These are phyloP conservation scores for Rhizopogon rudus DNA, from an alignment of 768 basidiomycete genomes.

Conservation along the genomic window DNA sequence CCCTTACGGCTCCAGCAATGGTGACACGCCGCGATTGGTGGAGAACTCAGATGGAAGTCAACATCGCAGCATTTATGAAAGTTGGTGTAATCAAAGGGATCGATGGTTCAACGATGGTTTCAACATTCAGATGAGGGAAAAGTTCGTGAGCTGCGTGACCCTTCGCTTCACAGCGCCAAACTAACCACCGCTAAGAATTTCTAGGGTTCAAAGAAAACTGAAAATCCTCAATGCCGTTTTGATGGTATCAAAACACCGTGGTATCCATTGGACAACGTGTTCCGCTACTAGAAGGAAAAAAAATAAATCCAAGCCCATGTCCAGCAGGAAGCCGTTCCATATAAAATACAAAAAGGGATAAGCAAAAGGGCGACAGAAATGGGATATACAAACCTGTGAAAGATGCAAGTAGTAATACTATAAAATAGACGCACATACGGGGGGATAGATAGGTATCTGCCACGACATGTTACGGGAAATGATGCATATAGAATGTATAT, in stretches of 20 bases:
- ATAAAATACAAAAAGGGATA: slow-evolving; percentile 5
- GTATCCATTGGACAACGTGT: not conserved
- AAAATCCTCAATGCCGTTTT: too few relatives aligned
- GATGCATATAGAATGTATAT: slow-evolving; percentile 11
- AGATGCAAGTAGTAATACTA: slow-evolving; percentile 4
- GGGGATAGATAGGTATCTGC: slow-evolving; percentile 3
- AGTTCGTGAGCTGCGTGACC: too few relatives aligned
- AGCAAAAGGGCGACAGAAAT: not conserved
- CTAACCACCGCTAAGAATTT: too few relatives aligned
- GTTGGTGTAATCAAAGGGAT: too few relatives aligned
- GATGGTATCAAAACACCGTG: not conserved
- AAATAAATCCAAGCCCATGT: slow-evolving; percentile 5
- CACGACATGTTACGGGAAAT: slow-evolving; percentile 7
- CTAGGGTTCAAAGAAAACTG: not conserved
- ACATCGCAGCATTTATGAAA: too few relatives aligned
- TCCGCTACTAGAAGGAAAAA: not conserved
- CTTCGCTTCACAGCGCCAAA: too few relatives aligned
- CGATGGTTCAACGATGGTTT: too few relatives aligned
- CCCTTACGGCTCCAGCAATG: too few relatives aligned
- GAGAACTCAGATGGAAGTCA: too few relatives aligned
- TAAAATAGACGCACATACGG: slow-evolving; percentile 11
- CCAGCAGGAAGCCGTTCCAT: slow-evolving; percentile 9
- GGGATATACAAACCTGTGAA: slow-evolving; percentile 1
- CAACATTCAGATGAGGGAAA: too few relatives aligned
- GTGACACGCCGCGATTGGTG: too few relatives aligned